Percentiles rank a stretch among this genome's conserved stretches.
Evolutionary conservation across 345 rosid genomes (phyloP).

Genomic region (Boechera retrofracta): DNA sequence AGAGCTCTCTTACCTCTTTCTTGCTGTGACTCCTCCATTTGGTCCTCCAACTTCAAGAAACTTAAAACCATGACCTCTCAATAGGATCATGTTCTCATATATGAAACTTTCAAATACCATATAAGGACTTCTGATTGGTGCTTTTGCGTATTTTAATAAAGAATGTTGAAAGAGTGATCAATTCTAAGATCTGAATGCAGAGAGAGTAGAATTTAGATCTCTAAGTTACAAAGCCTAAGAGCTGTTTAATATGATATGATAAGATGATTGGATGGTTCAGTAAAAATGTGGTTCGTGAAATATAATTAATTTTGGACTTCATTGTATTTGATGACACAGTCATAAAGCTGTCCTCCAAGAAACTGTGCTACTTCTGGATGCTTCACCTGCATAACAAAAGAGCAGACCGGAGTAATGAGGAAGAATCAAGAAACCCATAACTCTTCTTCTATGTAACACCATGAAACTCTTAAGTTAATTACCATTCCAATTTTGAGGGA

Average conservation of each 20-base stretch:
- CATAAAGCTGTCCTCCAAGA: constrained; percentile 96
- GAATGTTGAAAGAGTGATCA: constrained; percentile 15
- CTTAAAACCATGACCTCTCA: no score
- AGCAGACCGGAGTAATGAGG: background rate
- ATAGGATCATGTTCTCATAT: no score
- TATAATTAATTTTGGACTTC: constrained; percentile 53
- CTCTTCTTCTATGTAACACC: background rate
- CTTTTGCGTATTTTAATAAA: constrained; percentile 1
- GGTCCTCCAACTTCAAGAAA: no score
- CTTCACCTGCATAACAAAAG: constrained; percentile 67
- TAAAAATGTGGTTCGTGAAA: constrained; percentile 22
- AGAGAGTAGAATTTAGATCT: constrained; percentile 23
- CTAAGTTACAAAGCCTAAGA: constrained; percentile 37
- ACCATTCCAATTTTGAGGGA: constrained; percentile 99
- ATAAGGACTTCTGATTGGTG: constrained; percentile 11
- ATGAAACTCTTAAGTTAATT: constrained; percentile 28
- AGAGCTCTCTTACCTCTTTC: no score
- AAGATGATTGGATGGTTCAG: no score
- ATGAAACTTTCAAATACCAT: constrained; percentile 19
- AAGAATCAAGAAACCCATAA: background rate
- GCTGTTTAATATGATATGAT: constrained; percentile 21
- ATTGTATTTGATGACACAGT: constrained; percentile 93
- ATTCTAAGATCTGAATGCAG: constrained; percentile 35
- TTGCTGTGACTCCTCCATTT: no score
- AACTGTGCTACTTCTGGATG: constrained; percentile 98